Evolutionary conservation across 2,329 filamentous ascomycete genomes (phyloP), one percentile per base, ranked within the genome.

Genomic region (Ophiognomonia clavigignenti-juglandacearum): DNA sequence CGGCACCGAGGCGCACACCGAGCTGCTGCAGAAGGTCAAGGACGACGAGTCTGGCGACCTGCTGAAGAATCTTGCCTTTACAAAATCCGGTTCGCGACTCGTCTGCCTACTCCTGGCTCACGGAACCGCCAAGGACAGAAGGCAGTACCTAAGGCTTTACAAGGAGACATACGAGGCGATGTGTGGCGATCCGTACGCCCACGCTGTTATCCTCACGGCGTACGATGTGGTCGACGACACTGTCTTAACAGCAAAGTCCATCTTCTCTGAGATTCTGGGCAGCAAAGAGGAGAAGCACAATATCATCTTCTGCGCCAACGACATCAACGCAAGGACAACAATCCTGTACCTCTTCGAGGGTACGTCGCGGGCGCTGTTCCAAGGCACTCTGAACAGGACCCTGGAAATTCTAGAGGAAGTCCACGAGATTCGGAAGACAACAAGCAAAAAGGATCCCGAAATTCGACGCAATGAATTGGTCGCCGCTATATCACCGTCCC

Each of bases 191-290:
- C 65, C 75, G 6, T 68, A 91, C 59, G 93, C 83, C 2, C 89
- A 96, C 61, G 75, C 85, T 53, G 78, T 97, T 45, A 80, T 98
- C 27, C 75, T 97, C 46, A 78, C 90, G 2, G 88, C 89, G 1
- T 90, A 91, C 62, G 93, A 97, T 59, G 84, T 96, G 40, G 83
- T 96, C 40, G 93, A 98, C 58, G 93, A 98, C 64, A 98, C 93
- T 9, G 91, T 95, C 54, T 75, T 96, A 60, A 88, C 83, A 3
- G 77, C 83, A 42, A 97, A 95, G 70, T 77, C 86, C 26, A 86
- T 98, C 54, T 89, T 96, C 66, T 77, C 88, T 0, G 92, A 97
- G 65, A 74, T 98, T 11, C 69, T 96, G 16, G 87, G 84, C 53
- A 86, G 88, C 59, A 80, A 82, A 51, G 74, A 77, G 20, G 74